Percentiles rank a stretch among this genome's conserved stretches.
Conservation (phyloP, 495 filamentous ascomycete species). For the Daldinia concentrica region DNA sequence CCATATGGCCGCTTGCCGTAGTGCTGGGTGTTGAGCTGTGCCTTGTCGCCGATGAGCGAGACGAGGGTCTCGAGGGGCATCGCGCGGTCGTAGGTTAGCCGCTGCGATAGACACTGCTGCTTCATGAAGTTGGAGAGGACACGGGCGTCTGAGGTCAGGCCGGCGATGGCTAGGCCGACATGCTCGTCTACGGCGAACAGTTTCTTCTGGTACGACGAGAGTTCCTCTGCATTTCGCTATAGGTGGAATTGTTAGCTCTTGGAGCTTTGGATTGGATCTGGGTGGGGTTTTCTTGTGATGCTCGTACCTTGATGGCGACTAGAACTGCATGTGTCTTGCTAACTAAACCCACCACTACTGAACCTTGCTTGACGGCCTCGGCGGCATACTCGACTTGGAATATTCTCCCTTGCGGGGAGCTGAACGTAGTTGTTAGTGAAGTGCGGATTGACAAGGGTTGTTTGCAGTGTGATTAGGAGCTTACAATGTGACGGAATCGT, state of each 20-base stretch:
- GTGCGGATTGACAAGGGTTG: conserved; percentile 34
- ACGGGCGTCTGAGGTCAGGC: conserved; percentile 96
- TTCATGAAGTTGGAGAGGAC: conserved; percentile 99
- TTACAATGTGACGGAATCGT: conserved; percentile 99
- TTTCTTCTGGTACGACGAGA: conserved; percentile 99
- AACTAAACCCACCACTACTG: conserved; percentile 93
- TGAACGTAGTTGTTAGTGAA: conserved; percentile 49
- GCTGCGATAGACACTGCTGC: conserved; percentile 93
- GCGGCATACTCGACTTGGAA: conserved; percentile 99
- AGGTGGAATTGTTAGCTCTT: conserved; percentile 1
- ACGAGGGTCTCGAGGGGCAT: conserved; percentile 90
- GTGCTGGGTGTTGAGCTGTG: conserved; percentile 96
- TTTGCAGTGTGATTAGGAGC: conserved; percentile 43
- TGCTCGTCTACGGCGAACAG: conserved; percentile 96
- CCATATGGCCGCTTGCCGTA: conserved; percentile 97
- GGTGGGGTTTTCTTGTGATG: background rate
- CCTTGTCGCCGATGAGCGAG: conserved; percentile 90
- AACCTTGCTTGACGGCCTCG: conserved; percentile 99
- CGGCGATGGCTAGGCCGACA: conserved; percentile 93
- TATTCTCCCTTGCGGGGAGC: conserved; percentile 98
- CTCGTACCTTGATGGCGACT: conserved; percentile 89
- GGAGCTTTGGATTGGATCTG: background rate
- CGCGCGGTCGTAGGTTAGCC: conserved; percentile 92
- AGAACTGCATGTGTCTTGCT: conserved; percentile 98
- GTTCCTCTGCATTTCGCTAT: conserved; percentile 97